Evolutionary conservation across 352 stramenopile species (phyloP), one percentile per base, ranked within the genome.

Genomic region (Thraustochytrium aureum): DNA sequence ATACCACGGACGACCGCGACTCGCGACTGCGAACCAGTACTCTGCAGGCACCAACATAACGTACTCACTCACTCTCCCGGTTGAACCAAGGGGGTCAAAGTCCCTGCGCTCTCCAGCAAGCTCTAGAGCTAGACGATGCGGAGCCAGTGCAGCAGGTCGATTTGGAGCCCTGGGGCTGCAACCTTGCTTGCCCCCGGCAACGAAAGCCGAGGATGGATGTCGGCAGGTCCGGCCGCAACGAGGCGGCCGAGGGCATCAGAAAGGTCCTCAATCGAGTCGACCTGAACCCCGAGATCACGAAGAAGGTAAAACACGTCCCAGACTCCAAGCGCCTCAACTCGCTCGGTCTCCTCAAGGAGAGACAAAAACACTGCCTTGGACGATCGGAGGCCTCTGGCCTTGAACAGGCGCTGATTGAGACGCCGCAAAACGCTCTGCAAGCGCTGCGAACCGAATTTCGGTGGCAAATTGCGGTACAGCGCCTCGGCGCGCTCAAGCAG

Each of bases 281-380:
- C 35, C 10, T 26, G 26, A 10, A 64, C 56, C 10, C 56, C 56
- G 26, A 39, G n/a, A 14, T 10, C 10, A n/a, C 56, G 56, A 10
- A 64, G 56, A 10, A 64, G 33, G 56, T 64, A 64, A 26, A 64
- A 64, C 10, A 64, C 10, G 33, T 64, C 56, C 56, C 56, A 64
- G 10, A 26, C 26, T 10, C 26, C 35, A 17, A 64, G 33, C 26
- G 26, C 10, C 26, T 38, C 26, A 17, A 38, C 56, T 26, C 26
- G 10, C 10, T 26, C 56, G 10, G 56, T n/a, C 26, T 64, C 10
- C 56, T 64, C n/a, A 17, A 64, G 56, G 26, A 64, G 33, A 26
- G 10, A 39, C 26, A 38, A 26, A 26, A 39, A 64, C 10, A 26
- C 56, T 10, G 10, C 10, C 26, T 38, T 64, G 26, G 56, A n/a